These are phyloP conservation scores for Nevesoporus exiguus DNA, from an alignment of 768 basidiomycete species.

Conservation along the genomic window DNA sequence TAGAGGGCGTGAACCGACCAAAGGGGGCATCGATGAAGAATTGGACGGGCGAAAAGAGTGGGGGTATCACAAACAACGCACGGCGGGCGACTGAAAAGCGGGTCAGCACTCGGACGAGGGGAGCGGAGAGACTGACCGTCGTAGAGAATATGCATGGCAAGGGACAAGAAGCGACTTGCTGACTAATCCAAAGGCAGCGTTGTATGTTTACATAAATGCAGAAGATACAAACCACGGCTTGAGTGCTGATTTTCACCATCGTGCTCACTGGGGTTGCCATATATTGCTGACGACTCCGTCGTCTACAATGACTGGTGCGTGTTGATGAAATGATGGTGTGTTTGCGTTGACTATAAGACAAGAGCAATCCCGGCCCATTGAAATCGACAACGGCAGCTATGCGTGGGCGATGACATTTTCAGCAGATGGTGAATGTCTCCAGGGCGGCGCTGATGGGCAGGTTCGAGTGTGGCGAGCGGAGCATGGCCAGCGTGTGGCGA, in stretches of 20 bases:
- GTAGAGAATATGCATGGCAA: constrained; percentile 21
- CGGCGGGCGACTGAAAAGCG: constrained; percentile 36
- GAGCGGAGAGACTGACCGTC: constrained; percentile 16
- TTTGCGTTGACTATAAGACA: too few species aligned
- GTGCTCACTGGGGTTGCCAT: too few species aligned
- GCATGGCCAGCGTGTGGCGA: background rate
- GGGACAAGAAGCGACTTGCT: constrained; percentile 1
- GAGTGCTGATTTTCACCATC: too few species aligned
- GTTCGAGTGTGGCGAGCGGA: background rate
- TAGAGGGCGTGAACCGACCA: constrained; percentile 62
- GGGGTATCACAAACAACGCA: constrained; percentile 43
- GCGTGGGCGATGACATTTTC: background rate
- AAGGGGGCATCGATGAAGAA: constrained; percentile 73
- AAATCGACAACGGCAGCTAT: background rate
- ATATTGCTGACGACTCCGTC: too few species aligned
- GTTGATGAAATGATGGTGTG: too few species aligned
- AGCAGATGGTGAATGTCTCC: too few species aligned
- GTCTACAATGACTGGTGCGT: too few species aligned
- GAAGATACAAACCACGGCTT: too few species aligned
- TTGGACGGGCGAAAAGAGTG: constrained; percentile 34
- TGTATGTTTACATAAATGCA: too few species aligned
- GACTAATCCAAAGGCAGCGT: too few species aligned
- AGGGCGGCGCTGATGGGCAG: background rate
- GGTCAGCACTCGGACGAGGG: background rate
- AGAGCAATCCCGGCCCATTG: too few species aligned